Conservation (phyloP, 1,139 yeast genomes). For the Scheffersomyces cryptocercus region DNA sequence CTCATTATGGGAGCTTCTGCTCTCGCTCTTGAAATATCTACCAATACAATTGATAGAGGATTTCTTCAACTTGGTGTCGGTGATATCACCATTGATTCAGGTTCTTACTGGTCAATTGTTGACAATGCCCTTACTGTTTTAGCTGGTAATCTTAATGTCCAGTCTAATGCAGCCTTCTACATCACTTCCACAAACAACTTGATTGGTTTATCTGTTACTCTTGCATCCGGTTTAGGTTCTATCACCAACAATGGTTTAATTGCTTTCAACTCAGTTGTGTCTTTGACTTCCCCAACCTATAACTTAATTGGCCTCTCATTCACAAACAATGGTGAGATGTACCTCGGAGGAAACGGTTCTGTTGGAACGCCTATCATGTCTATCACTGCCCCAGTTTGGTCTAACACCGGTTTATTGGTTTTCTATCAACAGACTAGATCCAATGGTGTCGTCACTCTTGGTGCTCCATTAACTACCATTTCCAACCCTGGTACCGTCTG, state of each 20-base stretch:
- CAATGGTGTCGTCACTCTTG: slow-evolving; percentile 21
- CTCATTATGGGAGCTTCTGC: not conserved
- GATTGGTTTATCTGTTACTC: slow-evolving; percentile 10
- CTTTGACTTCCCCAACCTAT: slow-evolving; percentile 9
- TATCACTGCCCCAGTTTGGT: slow-evolving; percentile 22
- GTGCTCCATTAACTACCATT: slow-evolving; percentile 18
- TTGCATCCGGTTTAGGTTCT: slow-evolving; percentile 6
- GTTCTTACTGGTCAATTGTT: slow-evolving; percentile 35
- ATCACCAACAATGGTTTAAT: slow-evolving; percentile 12
- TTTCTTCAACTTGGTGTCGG: slow-evolving; percentile 7
- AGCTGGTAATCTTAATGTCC: slow-evolving; percentile 22
- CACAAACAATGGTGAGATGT: slow-evolving; percentile 13
- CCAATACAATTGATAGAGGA: slow-evolving; percentile 9
- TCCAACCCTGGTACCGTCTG: slow-evolving; percentile 33
- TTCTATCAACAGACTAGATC: slow-evolving; percentile 22
- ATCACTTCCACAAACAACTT: slow-evolving; percentile 8
- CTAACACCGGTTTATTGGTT: slow-evolving; percentile 27
- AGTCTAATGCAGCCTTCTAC: slow-evolving; percentile 28
- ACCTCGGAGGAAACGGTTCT: slow-evolving; percentile 10
- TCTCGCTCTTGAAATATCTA: not conserved
- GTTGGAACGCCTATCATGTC: slow-evolving; percentile 11
- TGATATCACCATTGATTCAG: slow-evolving; percentile 12
- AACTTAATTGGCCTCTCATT: slow-evolving; percentile 9
- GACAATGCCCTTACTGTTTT: slow-evolving; percentile 26
- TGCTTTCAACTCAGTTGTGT: slow-evolving; percentile 10